Conservation (phyloP, 495 filamentous ascomycete species). For the Amniculicola lignicola region DNA sequence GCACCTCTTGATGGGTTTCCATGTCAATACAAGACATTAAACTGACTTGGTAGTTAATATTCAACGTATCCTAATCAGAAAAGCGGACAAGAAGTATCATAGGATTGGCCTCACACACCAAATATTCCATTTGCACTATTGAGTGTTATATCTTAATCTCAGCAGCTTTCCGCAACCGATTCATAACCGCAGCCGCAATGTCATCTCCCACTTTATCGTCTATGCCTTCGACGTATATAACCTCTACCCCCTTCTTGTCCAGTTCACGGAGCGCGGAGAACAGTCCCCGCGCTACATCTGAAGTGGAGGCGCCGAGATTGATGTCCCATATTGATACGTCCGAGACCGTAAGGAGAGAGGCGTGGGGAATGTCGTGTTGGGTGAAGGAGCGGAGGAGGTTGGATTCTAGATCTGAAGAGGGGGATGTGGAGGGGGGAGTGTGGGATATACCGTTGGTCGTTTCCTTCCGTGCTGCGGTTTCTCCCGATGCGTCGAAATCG, state of each 20-base stretch:
- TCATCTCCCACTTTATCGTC: constrained; percentile 64
- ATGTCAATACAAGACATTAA: too few species aligned
- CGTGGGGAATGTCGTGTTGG: constrained; percentile 25
- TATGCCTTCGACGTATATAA: constrained; percentile 91
- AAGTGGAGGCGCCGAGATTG: constrained; percentile 62
- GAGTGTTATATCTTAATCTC: constrained; percentile 35
- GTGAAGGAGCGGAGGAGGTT: constrained; percentile 24
- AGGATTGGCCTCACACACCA: too few species aligned
- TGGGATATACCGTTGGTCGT: constrained; percentile 6
- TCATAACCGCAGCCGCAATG: constrained; percentile 94
- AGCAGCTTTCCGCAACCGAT: constrained; percentile 86
- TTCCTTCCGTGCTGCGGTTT: background rate
- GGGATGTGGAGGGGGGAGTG: background rate
- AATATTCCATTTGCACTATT: too few species aligned
- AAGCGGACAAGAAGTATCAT: too few species aligned
- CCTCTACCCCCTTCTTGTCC: constrained; percentile 71
- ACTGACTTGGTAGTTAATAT: too few species aligned
- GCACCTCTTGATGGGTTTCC: too few species aligned
- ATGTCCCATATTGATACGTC: constrained; percentile 46
- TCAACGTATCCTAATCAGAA: too few species aligned
- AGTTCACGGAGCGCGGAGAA: constrained; percentile 86
- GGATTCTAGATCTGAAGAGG: background rate
- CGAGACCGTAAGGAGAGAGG: background rate
- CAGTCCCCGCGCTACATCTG: constrained; percentile 74
- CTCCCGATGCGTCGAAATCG: background rate